Evolutionary conservation across 2,329 filamentous ascomycete genomes (phyloP), one percentile per base, ranked within the genome.

Genomic region (Trichoderma endophyticum): DNA sequence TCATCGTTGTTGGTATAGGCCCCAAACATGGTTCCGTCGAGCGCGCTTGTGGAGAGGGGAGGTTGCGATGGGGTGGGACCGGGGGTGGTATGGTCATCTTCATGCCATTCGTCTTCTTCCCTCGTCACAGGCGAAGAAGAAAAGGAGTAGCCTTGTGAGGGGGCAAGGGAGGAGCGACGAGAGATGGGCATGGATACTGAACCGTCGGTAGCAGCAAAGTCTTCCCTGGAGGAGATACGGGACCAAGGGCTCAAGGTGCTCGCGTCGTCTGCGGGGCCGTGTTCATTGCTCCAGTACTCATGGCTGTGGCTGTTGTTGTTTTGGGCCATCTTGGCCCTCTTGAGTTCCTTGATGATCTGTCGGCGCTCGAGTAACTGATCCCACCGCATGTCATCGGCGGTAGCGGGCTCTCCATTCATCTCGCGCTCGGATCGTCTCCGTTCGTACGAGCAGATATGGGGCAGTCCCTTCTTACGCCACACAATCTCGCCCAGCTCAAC

Each of bases 401-500:
- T 86, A 75, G 87, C 85, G n/a, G 85, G 81, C 74, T 90, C 86
- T 69, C 88, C 88, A 39, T 84, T 85, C 79, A 89, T 88, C 78
- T 94, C 92, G 67, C 89, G 89, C 79, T 97, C 92, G 75, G 96
- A 88, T 70, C 95, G 89, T 72, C 90, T 87, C 76, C 93, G 93
- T 80, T 99, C 96, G 77, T 94, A 91, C 36, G 90, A 86, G 76
- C 93, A 93, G 75, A 98, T 92, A 77, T 94, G 92, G 71, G 91
- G 92, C 7, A 94, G 86, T 6, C 94, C 95, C 82, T 95, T 94
- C 80, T 92, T 95, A 70, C 96, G 90, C 96, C 96, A 99, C 62
- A 94, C 88, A 71, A 99, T 93, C 82, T 99, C 96, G 66, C 96
- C 95, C 54, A 95, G 88, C 80, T 98, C 94, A 71, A 98, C 95